Conservation (phyloP, 805 yeast species). For the Priceomyces carsonii region DNA sequence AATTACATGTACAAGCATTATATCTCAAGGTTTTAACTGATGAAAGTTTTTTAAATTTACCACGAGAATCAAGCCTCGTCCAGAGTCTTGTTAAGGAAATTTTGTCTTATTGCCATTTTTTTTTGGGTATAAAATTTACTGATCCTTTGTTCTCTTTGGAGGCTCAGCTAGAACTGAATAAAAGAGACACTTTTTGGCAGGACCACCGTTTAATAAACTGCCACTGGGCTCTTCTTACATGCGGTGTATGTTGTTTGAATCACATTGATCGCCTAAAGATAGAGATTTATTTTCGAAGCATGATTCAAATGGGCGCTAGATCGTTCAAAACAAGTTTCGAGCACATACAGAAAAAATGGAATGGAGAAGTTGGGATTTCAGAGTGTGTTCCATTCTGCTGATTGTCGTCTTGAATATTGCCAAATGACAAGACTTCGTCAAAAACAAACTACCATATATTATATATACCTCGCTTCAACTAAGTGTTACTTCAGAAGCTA, state of each 20-base stretch:
- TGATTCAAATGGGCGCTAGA: conserved; percentile 12
- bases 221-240: conserved; percentile 14
- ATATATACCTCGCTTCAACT: too few relatives aligned
- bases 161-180: neutral
- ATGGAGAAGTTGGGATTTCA: conserved; percentile 1
- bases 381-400: conserved; percentile 4
- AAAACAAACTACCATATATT: neutral
- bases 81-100: conserved; percentile 16
- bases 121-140: conserved; percentile 12
- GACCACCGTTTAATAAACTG: conserved; percentile 15
- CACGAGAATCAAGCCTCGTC: conserved; percentile 9
- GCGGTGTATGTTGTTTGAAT: conserved; percentile 14
- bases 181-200: conserved; percentile 6
- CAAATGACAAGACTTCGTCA: neutral
- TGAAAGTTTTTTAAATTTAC: conserved; percentile 11
- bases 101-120: conserved; percentile 16
- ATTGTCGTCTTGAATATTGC: neutral
- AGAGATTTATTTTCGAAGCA: conserved; percentile 12
- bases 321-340: conserved; percentile 14
- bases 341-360: neutral
- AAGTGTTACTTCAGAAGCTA: too few relatives aligned
- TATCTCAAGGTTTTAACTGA: conserved; percentile 27
- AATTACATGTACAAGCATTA: conserved; percentile 35
- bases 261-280: conserved; percentile 10
- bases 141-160: conserved; percentile 1